Base-by-base conservation (phyloP, 148 eudicot genomes). In the Fallopia convolvulus region DNA sequence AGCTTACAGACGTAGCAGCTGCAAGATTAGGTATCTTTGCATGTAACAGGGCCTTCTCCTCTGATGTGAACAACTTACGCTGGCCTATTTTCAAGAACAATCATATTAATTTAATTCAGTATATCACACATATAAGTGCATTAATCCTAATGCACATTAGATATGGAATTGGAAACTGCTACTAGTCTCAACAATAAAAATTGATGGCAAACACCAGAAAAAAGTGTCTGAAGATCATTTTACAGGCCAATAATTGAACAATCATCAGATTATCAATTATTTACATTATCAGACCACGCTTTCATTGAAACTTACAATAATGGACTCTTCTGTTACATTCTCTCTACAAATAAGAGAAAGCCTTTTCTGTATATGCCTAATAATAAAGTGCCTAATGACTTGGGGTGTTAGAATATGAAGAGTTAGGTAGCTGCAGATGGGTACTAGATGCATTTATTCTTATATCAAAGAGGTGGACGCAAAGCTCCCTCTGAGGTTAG, bases 1-100 rank as follows among this genome's bases (percentile, higher is more conserved):
- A 78, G 80, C 97, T 88, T 85, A 95, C 99, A 32, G 97, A 95
- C 56, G 97, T 85, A 40, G 97, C 97, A 84, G 26, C 81, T 36
- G 82, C 86, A 61, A 95, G 81, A 68, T 88, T 90, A 75, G 99
- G 99, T 77, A 79, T 80, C 81, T 89, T 88, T 48, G 83, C 84
- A 79, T 89, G 92, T 77, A 91, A 23, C 41, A 85, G 79, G 53
- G 78, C 41, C 83, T 88, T 94, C 79, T 95, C 99, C 80, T 92
- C 97, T 82, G 86, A 86, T 15, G 91, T 86, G 83, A 95, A 92
- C 77, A 92, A 77, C 84, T 84, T 87, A 48, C 87, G 91, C 72
- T 81, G 85, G 46, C 92, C 99, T 90, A 80, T 26, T 46, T 58
- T 17, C 70, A 61, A 61, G 39, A 15, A 23, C 44, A 39, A 21